Conservation (phyloP, 2,329 filamentous ascomycete genomes). For the Aspergillus novoparasiticus region DNA sequence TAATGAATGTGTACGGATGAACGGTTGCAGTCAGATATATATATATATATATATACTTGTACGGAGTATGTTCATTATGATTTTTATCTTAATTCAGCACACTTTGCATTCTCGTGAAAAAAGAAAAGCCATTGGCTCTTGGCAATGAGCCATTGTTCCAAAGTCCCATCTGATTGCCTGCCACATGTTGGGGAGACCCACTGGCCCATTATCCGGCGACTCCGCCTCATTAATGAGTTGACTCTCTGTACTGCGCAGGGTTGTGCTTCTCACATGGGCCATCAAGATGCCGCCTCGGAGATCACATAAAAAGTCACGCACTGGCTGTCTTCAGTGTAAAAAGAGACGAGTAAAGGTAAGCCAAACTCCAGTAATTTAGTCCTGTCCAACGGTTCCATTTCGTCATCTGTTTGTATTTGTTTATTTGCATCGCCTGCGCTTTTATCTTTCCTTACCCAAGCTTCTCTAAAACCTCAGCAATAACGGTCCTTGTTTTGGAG, state of each 20-base stretch:
- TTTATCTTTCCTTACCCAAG: neutral
- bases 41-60: too few relatives aligned
- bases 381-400: neutral
- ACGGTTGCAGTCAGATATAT: too few relatives aligned
- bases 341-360: neutral
- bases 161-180: neutral
- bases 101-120: too few relatives aligned
- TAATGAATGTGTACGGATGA: too few relatives aligned
- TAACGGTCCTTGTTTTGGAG: neutral
- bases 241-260: neutral
- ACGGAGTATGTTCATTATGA: too few relatives aligned
- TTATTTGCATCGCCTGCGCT: neutral
- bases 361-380: neutral
- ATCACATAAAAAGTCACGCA: neutral
- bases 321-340: neutral
- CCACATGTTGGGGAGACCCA: neutral
- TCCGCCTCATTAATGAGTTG: neutral
- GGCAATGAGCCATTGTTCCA: neutral
- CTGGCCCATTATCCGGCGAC: neutral
- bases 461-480: neutral
- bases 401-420: neutral
- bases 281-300: neutral
- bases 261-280: neutral
- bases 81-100: too few relatives aligned
- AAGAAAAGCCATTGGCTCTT: neutral